phyloP scores from a whole-genome alignment of 1,139 yeast species.

The Saccharomyces hybrid region DNA sequence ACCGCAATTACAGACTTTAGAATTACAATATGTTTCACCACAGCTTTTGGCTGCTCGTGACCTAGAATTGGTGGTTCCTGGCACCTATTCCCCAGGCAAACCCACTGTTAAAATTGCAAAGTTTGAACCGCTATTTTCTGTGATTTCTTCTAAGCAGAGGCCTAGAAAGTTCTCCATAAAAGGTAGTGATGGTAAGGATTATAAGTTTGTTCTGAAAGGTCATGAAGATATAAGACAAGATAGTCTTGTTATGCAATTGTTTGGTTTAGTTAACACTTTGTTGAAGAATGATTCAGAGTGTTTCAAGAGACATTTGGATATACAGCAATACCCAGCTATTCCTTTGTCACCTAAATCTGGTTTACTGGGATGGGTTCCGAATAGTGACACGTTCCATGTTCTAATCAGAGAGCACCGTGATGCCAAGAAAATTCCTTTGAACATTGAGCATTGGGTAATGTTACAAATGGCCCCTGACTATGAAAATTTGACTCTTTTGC shows the following conservation, averaged over 20 bases:
- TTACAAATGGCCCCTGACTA: constrained; percentile 97
- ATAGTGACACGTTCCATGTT: constrained; percentile 93
- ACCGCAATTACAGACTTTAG: constrained; percentile 79
- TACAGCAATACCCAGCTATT: constrained; percentile 85
- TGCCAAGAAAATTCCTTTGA: constrained; percentile 76
- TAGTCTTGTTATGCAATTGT: constrained; percentile 93
- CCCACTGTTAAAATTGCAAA: constrained; percentile 63
- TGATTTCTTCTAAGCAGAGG: constrained; percentile 90
- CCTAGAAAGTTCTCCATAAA: constrained; percentile 74
- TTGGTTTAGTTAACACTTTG: constrained; percentile 88
- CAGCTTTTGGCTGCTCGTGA: constrained; percentile 71
- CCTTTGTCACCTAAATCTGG: constrained; percentile 97
- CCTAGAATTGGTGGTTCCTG: constrained; percentile 86
- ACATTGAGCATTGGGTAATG: constrained; percentile 93
- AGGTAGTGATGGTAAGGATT: constrained; percentile 90
- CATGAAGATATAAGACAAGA: constrained; percentile 98
- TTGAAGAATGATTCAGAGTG: constrained; percentile 89
- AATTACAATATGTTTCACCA: constrained; percentile 90
- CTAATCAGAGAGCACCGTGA: constrained; percentile 89
- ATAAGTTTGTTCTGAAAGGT: constrained; percentile 77
- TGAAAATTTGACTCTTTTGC: constrained; percentile 77
- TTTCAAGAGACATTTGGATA: constrained; percentile 89
- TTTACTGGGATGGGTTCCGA: constrained; percentile 92
- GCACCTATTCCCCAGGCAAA: constrained; percentile 82
- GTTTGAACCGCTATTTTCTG: constrained; percentile 78